Evolutionary conservation across 306 rosid species (phyloP).

Genomic region (Cicer chorassanicum): DNA sequence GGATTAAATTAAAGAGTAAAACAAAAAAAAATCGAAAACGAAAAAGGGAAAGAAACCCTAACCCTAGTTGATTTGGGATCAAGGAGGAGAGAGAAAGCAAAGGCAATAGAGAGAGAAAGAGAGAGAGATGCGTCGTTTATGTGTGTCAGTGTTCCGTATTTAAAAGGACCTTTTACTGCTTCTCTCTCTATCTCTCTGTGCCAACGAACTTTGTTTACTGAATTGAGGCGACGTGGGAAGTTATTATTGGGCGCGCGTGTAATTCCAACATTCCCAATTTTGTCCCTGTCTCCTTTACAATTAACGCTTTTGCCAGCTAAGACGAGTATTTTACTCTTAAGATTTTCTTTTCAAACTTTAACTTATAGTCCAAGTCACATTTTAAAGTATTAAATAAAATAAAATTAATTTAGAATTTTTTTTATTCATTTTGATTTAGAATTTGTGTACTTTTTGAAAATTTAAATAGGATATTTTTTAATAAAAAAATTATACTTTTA

Average conservation of each 20-base stretch:
- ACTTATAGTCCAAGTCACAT: no score
- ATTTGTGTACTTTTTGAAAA: no score
- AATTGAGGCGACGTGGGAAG: conserved; percentile 55
- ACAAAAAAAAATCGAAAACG: not conserved
- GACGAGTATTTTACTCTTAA: no score
- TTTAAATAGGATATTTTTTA: no score
- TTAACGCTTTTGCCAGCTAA: conserved; percentile 48
- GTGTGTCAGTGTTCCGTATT: conserved; percentile 45
- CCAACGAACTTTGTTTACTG: conserved; percentile 58
- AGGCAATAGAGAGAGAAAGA: conserved; percentile 27
- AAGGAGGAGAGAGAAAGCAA: conserved; percentile 57
- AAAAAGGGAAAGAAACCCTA: conserved; percentile 58
- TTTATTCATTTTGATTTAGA: no score
- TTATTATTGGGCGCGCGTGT: conserved; percentile 42
- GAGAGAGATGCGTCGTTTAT: conserved; percentile 46
- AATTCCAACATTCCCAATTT: conserved; percentile 44
- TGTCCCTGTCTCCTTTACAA: conserved; percentile 41
- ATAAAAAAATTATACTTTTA: no score
- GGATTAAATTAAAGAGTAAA: not conserved
- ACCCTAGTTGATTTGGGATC: conserved; percentile 65
- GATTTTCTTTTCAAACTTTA: no score
- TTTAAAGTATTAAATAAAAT: no score
- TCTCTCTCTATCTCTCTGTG: conserved; percentile 41
- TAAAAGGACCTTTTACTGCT: conserved; percentile 46
- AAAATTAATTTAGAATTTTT: no score